These are phyloP conservation scores for Zanthoxylum bungeanum DNA, from an alignment of 345 rosid species.

Conservation along the genomic window DNA sequence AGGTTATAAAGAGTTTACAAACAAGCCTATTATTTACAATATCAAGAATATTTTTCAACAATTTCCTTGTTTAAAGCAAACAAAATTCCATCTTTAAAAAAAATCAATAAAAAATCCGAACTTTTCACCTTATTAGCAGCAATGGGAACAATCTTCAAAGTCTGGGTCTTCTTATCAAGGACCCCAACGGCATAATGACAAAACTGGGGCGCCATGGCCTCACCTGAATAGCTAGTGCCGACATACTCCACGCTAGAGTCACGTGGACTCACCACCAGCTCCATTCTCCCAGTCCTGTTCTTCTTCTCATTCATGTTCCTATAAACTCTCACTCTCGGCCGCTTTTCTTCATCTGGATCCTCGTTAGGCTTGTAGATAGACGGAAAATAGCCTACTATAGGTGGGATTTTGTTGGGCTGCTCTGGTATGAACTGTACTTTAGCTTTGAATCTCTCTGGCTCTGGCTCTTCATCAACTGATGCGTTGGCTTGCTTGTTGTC, in stretches of 20 bases:
- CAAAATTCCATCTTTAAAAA: neutral
- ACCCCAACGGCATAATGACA: conserved; percentile 65
- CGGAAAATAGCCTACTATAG: conserved; percentile 75
- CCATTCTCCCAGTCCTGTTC: conserved; percentile 44
- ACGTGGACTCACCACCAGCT: conserved; percentile 70
- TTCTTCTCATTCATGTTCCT: conserved; percentile 34
- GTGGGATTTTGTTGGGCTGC: conserved; percentile 44
- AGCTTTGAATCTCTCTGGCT: conserved; percentile 23
- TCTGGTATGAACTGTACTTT: conserved; percentile 39
- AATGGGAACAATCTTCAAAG: conserved; percentile 66
- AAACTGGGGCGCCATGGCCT: conserved; percentile 57
- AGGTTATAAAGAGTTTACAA: neutral
- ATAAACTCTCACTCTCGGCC: conserved; percentile 41
- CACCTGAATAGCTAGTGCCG: conserved; percentile 65
- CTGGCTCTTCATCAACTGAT: neutral
- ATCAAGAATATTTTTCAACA: neutral
- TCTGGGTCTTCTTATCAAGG: conserved; percentile 58
- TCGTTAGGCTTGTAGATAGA: conserved; percentile 55
- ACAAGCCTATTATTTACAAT: neutral
- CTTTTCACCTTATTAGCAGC: conserved; percentile 66
- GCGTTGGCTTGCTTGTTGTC: neutral
- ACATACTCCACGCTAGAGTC: conserved; percentile 62
- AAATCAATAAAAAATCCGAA: neutral
- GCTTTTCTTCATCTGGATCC: neutral
- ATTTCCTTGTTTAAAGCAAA: neutral